phyloP scores from a whole-genome alignment of 2,329 filamentous ascomycete genomes.

The Xylariaceae sp. region DNA sequence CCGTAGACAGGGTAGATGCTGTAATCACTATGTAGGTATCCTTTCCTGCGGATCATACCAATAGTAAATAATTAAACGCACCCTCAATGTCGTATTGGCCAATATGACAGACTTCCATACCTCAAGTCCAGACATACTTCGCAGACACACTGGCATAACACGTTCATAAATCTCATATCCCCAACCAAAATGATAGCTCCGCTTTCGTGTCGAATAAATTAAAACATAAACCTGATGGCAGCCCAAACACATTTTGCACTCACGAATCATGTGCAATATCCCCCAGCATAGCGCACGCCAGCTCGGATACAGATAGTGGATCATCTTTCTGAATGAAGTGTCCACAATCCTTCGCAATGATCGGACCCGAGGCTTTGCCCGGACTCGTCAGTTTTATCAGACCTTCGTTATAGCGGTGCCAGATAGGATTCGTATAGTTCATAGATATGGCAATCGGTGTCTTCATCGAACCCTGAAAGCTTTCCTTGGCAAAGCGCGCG shows the following conservation, averaged over 20 bases:
- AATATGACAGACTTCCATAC: too few species aligned
- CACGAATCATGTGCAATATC: conserved; percentile 8
- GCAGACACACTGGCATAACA: too few species aligned
- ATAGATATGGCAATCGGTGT: conserved; percentile 40
- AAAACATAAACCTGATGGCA: neutral
- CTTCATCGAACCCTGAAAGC: conserved; percentile 31
- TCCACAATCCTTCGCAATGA: conserved; percentile 46
- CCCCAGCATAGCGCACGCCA: conserved; percentile 20
- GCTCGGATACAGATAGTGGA: conserved; percentile 41
- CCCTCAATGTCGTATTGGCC: too few species aligned
- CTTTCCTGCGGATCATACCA: too few species aligned
- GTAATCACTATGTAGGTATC: too few species aligned
- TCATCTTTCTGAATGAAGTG: conserved; percentile 55
- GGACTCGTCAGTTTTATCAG: conserved; percentile 42
- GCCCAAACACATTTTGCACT: neutral
- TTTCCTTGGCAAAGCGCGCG: conserved; percentile 48
- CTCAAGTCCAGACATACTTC: too few species aligned
- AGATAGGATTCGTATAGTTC: conserved; percentile 50
- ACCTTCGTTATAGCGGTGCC: conserved; percentile 51
- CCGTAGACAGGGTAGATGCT: too few species aligned
- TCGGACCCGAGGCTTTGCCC: conserved; percentile 39
- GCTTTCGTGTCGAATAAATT: neutral
- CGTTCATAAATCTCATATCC: too few species aligned
- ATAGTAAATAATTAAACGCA: too few species aligned
- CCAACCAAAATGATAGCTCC: neutral